Evolutionary conservation across 768 basidiomycete genomes (phyloP).

Genomic region (Daedaleopsis nitida): DNA sequence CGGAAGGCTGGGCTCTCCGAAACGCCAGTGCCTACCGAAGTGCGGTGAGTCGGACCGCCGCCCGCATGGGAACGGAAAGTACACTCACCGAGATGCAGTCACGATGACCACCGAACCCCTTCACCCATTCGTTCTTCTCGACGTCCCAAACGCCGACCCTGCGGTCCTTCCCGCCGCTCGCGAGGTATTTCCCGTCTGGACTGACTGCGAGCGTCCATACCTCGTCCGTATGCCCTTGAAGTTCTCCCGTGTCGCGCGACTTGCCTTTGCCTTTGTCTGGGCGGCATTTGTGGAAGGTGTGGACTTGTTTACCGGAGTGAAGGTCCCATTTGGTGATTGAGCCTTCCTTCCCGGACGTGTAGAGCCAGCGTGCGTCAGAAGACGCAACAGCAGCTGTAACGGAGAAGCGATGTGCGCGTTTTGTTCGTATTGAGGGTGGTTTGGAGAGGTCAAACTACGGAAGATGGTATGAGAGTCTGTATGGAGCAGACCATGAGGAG

Average conservation of each 20-base stretch:
- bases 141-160: conserved; percentile 86
- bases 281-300: conserved; percentile 62
- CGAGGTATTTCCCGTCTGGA: conserved; percentile 81
- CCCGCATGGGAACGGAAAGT: conserved; percentile 28
- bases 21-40: conserved; percentile 63
- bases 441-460: conserved; percentile 58
- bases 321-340: conserved; percentile 86
- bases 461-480: not conserved
- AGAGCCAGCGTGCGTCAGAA: conserved; percentile 73
- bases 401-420: conserved; percentile 70
- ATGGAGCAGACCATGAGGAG: not conserved
- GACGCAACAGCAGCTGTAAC: conserved; percentile 83
- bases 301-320: conserved; percentile 56
- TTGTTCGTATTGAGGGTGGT: conserved; percentile 58
- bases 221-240: conserved; percentile 84
- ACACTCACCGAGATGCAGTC: conserved; percentile 67
- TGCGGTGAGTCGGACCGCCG: not conserved
- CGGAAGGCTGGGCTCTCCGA: conserved; percentile 59
- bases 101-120: conserved; percentile 78
- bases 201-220: conserved; percentile 84
- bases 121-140: conserved; percentile 73
- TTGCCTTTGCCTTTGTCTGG: conserved; percentile 44
- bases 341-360: conserved; percentile 90
- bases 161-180: conserved; percentile 85
- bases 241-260: conserved; percentile 61